Percentiles rank a stretch among this genome's conserved stretches.
phyloP scores from a whole-genome alignment of 441 rosid species.

The Brassica hybrid region DNA sequence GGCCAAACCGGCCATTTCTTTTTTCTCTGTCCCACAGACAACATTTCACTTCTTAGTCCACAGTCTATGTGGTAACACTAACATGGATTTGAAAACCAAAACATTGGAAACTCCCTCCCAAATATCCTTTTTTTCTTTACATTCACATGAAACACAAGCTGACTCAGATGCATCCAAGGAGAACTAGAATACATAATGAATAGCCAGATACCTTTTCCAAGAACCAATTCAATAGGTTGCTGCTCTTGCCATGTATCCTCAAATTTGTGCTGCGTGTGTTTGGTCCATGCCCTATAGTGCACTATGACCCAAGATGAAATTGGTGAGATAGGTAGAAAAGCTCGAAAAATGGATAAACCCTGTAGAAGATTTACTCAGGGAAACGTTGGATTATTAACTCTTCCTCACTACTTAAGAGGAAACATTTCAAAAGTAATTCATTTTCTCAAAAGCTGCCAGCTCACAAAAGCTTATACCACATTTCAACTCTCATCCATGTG shows the following conservation, averaged over 20 bases:
- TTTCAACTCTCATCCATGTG: neutral
- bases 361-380: neutral
- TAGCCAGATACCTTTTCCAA: conserved; percentile 77
- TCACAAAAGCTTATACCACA: conserved; percentile 12
- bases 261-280: conserved; percentile 78
- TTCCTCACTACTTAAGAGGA: neutral
- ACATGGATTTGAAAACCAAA: conserved; percentile 12
- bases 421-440: neutral
- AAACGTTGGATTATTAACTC: neutral
- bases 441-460: conserved; percentile 5
- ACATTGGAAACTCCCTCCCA: neutral
- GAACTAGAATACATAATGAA: neutral
- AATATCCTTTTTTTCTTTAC: neutral
- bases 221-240: conserved; percentile 76
- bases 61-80: neutral
- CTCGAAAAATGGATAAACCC: neutral
- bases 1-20: conserved; percentile 89
- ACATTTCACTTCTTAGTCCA: conserved; percentile 22
- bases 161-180: conserved; percentile 19
- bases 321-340: conserved; percentile 25
- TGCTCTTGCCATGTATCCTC: conserved; percentile 94
- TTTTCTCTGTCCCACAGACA: conserved; percentile 66
- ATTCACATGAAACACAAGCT: conserved; percentile 8
- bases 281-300: conserved; percentile 90
- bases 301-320: conserved; percentile 50